Base-by-base conservation (phyloP, 352 stramenopile genomes). In the Globisporangium spinosum region DNA sequence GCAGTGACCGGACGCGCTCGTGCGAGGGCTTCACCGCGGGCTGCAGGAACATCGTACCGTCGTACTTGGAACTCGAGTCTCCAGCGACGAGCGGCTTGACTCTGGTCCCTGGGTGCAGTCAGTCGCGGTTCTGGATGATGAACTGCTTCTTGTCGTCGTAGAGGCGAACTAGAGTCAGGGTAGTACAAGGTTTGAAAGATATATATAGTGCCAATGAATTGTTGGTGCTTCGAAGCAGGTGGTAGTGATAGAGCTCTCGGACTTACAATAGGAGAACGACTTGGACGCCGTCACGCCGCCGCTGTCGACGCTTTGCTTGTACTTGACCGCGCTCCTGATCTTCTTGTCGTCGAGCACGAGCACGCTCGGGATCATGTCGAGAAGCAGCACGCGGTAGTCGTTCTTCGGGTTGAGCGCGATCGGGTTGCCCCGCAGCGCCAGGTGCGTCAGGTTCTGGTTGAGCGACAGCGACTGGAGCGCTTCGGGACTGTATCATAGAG, bases 91-190 rank as follows among this genome's bases (percentile, higher is more conserved):
- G 67, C 15, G 76, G 62, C 5, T 72, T 73, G 3, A 83, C 66
- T 62, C 40, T 74, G 1, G 78, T 87, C 20, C 75, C 82, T 34
- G 74, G 71, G n/a, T 74, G 78, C 3, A 70, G 62, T 10, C 75
- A 71, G 17, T 64, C 78, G 47, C 85, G 79, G 29, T 82, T 78
- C n/a, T 75, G 76, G 10, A 91, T 84, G 47, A 89, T 67, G 62
- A 90, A 93, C 54, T 90, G 76, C 58, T 93, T 91, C 64, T 90
- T 93, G 58, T 91, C 82, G 40, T 90, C 83, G 32, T 93, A 93
- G n/a, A 93, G 73, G 13, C 83, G 80, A 45, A 82, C 85, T 93
- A 58, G 3, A 34, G 22, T n/a, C 22, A 23, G 27, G 13, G 38
- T 7, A 47, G 13, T 47, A 47, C 38, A 20, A 47, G 38, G 38